A percentile compares a stretch with the other conserved stretches of the same genome.
Conservation (phyloP, 1,284 basidiomycete genomes). For the Neotropicomus parvogracilis region DNA sequence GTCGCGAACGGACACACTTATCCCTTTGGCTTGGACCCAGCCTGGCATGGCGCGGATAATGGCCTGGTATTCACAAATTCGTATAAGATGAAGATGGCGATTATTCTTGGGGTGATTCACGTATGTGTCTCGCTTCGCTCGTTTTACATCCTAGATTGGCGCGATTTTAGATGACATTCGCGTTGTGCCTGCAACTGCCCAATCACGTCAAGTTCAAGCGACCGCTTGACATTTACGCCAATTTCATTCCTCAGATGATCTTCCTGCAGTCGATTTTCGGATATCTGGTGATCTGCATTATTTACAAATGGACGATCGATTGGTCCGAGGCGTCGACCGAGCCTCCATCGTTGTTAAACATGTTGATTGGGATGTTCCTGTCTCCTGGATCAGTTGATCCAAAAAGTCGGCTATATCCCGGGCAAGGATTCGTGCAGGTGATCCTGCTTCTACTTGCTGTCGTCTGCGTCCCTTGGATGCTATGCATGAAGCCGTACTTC, state of each 20-base stretch:
- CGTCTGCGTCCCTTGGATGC: constrained; percentile 94
- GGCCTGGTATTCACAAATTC: constrained; percentile 94
- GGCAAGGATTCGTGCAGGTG: constrained; percentile 86
- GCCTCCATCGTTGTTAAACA: constrained; percentile 91
- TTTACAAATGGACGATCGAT: constrained; percentile 97
- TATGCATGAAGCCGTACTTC: constrained; percentile 92
- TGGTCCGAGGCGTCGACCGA: constrained; percentile 72
- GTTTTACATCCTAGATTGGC: constrained; percentile 11
- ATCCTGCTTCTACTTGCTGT: constrained; percentile 78
- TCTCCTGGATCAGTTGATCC: constrained; percentile 77
- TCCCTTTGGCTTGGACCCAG: constrained; percentile 92
- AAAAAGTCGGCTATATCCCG: constrained; percentile 74
- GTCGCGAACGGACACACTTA: constrained; percentile 69
- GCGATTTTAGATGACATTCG: constrained; percentile 87
- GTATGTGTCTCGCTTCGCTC: constrained; percentile 47
- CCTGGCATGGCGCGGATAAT: constrained; percentile 95
- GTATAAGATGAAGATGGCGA: constrained; percentile 99
- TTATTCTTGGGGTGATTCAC: constrained; percentile 95
- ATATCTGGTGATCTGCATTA: constrained; percentile 90
- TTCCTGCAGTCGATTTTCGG: constrained; percentile 98
- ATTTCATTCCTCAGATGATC: constrained; percentile 96
- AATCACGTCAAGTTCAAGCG: constrained; percentile 95
- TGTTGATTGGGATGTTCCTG: constrained; percentile 95
- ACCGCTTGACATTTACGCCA: constrained; percentile 81
- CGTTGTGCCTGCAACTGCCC: constrained; percentile 91